These are phyloP conservation scores for Earliella scabrosa DNA, from an alignment of 1,284 basidiomycete genomes.

Conservation along the genomic window DNA sequence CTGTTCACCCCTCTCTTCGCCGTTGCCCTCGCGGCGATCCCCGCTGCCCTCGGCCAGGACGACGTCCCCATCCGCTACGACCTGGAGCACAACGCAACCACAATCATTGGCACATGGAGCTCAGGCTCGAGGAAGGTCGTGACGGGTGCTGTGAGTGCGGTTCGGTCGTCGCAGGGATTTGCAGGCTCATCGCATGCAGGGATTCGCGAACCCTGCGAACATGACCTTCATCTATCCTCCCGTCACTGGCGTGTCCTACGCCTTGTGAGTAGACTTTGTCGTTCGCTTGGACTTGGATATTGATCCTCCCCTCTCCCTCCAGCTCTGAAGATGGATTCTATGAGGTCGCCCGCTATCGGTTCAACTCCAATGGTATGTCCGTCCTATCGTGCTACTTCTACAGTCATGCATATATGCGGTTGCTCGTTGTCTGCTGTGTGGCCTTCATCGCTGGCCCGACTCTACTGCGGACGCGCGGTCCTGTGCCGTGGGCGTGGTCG, in stretches of 20 bases:
- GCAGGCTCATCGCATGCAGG: conserved; percentile 44
- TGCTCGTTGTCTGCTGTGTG: too few relatives aligned
- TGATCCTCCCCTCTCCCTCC: conserved; percentile 2
- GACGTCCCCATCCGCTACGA: conserved; percentile 32
- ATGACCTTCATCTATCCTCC: conserved; percentile 80
- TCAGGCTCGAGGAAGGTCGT: conserved; percentile 76
- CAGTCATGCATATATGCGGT: neutral
- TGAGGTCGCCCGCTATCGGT: conserved; percentile 88
- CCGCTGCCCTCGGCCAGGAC: conserved; percentile 43
- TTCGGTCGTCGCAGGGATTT: neutral
- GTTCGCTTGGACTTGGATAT: conserved; percentile 1
- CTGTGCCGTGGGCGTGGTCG: too few relatives aligned
- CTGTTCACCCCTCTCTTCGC: conserved; percentile 41
- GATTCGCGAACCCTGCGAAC: conserved; percentile 84
- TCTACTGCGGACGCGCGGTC: too few relatives aligned
- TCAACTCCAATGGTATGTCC: conserved; percentile 74
- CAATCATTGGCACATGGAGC: conserved; percentile 83
- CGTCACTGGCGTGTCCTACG: conserved; percentile 85
- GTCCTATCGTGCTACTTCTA: neutral
- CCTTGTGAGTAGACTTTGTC: conserved; percentile 68
- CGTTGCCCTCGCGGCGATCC: conserved; percentile 32
- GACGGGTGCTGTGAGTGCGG: conserved; percentile 80
- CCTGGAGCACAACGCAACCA: conserved; percentile 60
- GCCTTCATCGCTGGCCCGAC: too few relatives aligned
- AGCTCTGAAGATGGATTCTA: conserved; percentile 77